Evolutionary conservation across 2,329 filamentous ascomycete genomes (phyloP).

Genomic region (Pestalotiopsis sp.): DNA sequence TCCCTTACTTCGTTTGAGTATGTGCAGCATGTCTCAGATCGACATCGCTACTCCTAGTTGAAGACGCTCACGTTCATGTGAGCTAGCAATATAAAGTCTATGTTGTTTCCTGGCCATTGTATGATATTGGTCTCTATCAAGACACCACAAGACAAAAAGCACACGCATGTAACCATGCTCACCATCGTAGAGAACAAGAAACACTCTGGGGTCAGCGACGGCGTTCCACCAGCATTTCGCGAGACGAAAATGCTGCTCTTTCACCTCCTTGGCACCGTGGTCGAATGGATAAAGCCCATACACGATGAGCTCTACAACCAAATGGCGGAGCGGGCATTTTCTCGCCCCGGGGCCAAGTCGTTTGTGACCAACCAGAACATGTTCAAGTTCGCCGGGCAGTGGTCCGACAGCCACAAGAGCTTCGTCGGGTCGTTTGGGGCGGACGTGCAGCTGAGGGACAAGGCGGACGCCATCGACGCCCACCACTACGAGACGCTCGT

Average conservation of each 20-base stretch:
- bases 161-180: no score
- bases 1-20: no score
- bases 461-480: slow-evolving; percentile 64
- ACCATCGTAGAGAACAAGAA: no score
- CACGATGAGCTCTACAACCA: slow-evolving; percentile 57
- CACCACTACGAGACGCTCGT: slow-evolving; percentile 68
- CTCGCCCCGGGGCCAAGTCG: slow-evolving; percentile 45
- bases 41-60: no score
- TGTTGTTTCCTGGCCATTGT: no score
- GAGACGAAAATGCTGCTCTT: slow-evolving; percentile 65
- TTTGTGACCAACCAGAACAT: slow-evolving; percentile 63
- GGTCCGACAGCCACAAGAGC: slow-evolving; percentile 64
- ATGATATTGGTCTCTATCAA: no score
- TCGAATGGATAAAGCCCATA: slow-evolving; percentile 76
- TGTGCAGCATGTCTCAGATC: no score
- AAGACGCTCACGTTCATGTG: no score
- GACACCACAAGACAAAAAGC: no score
- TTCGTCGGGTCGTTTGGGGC: slow-evolving; percentile 62
- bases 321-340: slow-evolving; percentile 51
- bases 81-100: no score
- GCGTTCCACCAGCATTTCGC: no score
- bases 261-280: slow-evolving; percentile 80
- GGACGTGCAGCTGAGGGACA: slow-evolving; percentile 51
- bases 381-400: slow-evolving; percentile 68
- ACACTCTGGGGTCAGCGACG: no score